phyloP scores from a whole-genome alignment of 2,329 filamentous ascomycete species.

The Ophiocordyceps camponoti-rufipedis region DNA sequence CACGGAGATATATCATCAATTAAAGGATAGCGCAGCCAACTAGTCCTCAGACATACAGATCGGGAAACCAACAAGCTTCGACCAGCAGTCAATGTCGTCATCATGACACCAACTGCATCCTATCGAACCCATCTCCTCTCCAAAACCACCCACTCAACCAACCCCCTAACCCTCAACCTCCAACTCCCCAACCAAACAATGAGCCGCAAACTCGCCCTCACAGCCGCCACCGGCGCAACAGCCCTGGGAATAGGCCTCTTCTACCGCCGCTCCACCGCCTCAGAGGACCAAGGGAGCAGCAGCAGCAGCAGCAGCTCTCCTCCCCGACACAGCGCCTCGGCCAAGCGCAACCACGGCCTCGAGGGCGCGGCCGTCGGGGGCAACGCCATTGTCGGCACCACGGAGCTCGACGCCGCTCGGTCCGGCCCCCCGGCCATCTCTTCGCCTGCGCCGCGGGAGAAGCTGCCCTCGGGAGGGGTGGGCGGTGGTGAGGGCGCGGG shows the following conservation, averaged over 20 bases:
- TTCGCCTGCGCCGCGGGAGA: constrained; percentile 11
- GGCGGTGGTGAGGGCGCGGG: constrained; percentile 14
- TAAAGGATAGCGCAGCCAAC: background rate
- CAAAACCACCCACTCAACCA: background rate
- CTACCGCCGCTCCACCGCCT: background rate
- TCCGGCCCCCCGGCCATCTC: constrained; percentile 6
- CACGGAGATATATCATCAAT: too few relatives aligned
- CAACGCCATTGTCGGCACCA: constrained; percentile 12
- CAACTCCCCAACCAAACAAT: background rate
- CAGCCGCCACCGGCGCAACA: background rate
- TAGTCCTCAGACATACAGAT: background rate
- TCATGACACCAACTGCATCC: background rate
- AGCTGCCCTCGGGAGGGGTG: constrained; percentile 14
- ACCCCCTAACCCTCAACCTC: background rate
- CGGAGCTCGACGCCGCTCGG: constrained; percentile 6
- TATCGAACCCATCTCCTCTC: background rate
- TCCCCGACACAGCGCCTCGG: constrained; percentile 5
- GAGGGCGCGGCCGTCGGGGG: constrained; percentile 14
- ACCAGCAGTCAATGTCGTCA: background rate
- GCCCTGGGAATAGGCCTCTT: background rate
- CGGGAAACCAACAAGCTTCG: background rate
- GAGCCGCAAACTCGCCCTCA: constrained; percentile 1
- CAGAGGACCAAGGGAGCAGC: background rate
- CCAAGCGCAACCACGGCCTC: constrained; percentile 13
- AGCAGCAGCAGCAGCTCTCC: too few relatives aligned